phyloP scores from a whole-genome alignment of 352 stramenopile genomes.

The Phytophthora macrochlamydospora region DNA sequence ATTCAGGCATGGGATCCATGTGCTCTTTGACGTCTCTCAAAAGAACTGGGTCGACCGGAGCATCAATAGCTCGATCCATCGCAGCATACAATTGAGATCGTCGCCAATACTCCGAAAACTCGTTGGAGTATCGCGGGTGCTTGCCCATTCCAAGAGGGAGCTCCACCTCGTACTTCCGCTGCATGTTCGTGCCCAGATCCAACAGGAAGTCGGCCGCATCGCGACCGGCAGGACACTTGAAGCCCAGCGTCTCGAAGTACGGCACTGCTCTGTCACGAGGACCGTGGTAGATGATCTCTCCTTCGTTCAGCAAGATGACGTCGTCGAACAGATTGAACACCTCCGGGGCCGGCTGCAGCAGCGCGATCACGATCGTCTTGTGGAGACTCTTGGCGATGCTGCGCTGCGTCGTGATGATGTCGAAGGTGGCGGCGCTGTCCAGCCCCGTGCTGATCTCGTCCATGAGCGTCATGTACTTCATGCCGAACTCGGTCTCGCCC shows the following conservation, averaged over 20 bases:
- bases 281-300: conserved; percentile 67
- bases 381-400: conserved; percentile 46
- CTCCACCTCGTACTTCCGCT: conserved; percentile 38
- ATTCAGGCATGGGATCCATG: conserved; percentile 63
- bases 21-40: conserved; percentile 64
- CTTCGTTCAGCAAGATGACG: conserved; percentile 61
- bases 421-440: conserved; percentile 89
- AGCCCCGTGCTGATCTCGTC: conserved; percentile 94
- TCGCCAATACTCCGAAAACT: conserved; percentile 31
- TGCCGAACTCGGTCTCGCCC: conserved; percentile 82
- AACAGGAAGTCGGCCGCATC: conserved; percentile 63
- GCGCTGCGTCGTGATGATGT: conserved; percentile 84
- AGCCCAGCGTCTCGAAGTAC: conserved; percentile 49
- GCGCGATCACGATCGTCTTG: conserved; percentile 58
- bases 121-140: too few relatives aligned
- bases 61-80: conserved; percentile 8
- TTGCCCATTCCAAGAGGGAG: conserved; percentile 12
- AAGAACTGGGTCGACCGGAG: conserved; percentile 7
- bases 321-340: conserved; percentile 67
- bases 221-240: conserved; percentile 44
- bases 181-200: conserved; percentile 50
- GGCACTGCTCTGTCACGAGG: conserved; percentile 35
- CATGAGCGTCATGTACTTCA: conserved; percentile 74
- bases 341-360: conserved; percentile 61
- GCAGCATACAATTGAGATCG: conserved; percentile 9